These are phyloP conservation scores for Vitis hybrid DNA, from an alignment of 177 flowering plant genomes.

Conservation along the genomic window DNA sequence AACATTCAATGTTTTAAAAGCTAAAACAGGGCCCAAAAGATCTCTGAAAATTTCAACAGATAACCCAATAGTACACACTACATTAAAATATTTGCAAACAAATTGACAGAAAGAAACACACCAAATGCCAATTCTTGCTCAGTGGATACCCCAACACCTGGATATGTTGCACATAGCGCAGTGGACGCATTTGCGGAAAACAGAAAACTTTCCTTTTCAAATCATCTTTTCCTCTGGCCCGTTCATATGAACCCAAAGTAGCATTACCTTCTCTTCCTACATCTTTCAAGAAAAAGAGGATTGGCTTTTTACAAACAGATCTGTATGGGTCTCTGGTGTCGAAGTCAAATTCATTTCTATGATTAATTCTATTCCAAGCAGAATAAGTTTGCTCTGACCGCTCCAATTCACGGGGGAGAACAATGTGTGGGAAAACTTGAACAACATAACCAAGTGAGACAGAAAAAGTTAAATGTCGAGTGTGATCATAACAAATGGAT, in stretches of 20 bases:
- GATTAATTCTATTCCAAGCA: constrained; percentile 54
- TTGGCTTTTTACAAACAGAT: constrained; percentile 58
- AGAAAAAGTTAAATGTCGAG: constrained; percentile 36
- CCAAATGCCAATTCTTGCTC: constrained; percentile 59
- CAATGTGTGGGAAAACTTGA: constrained; percentile 60
- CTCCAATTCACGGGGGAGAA: constrained; percentile 56
- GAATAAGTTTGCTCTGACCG: constrained; percentile 56
- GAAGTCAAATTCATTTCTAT: constrained; percentile 55
- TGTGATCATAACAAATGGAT: constrained; percentile 54
- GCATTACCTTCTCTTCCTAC: constrained; percentile 34
- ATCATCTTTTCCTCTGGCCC: constrained; percentile 39
- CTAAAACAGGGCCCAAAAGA: neutral
- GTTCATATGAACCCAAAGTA: constrained; percentile 44
- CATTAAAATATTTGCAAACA: neutral
- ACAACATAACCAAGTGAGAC: constrained; percentile 65
- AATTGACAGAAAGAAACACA: constrained; percentile 18
- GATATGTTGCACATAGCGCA: constrained; percentile 39
- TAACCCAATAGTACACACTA: neutral
- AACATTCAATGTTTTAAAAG: constrained; percentile 1
- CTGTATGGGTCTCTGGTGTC: constrained; percentile 42
- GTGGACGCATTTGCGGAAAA: constrained; percentile 46
- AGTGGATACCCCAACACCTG: constrained; percentile 47
- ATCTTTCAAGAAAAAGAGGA: constrained; percentile 57
- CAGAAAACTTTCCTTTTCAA: constrained; percentile 56
- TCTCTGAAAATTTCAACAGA: neutral